A percentile compares a stretch with the other conserved stretches of the same genome.
Conservation (phyloP, 2,329 filamentous ascomycete species). For the Fusarium stilboides region DNA sequence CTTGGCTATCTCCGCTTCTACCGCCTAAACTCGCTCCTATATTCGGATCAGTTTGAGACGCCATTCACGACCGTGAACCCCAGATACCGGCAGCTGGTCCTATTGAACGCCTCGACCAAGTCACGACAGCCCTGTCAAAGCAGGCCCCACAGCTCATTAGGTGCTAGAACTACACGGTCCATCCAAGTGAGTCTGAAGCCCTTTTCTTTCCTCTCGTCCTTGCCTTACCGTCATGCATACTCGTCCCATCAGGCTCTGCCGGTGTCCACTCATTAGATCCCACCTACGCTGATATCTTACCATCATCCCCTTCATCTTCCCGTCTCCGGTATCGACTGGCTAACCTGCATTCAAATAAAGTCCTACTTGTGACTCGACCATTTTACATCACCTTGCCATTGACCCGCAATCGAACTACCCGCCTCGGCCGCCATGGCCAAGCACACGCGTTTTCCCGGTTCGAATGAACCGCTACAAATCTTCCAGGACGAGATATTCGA, state of each 20-base stretch:
- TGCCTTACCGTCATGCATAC: conserved; percentile 48
- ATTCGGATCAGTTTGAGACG: conserved; percentile 32
- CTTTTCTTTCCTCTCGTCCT: conserved; percentile 40
- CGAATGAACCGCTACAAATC: conserved; percentile 65
- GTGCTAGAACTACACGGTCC: conserved; percentile 44
- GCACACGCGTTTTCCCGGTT: conserved; percentile 63
- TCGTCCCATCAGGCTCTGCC: conserved; percentile 46
- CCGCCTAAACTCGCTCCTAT: conserved; percentile 41
- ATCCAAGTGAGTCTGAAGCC: conserved; percentile 46
- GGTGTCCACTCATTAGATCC: conserved; percentile 45
- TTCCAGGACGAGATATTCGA: conserved; percentile 68
- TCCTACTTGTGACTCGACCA: conserved; percentile 28
- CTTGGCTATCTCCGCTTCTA: conserved; percentile 31
- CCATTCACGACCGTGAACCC: conserved; percentile 36
- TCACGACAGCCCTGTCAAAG: conserved; percentile 49
- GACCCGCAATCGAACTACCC: conserved; percentile 33
- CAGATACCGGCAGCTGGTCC: conserved; percentile 42
- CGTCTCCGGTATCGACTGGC: conserved; percentile 41
- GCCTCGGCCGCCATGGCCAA: conserved; percentile 67
- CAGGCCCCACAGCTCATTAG: conserved; percentile 48
- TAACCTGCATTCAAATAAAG: conserved; percentile 40
- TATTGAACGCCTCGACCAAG: conserved; percentile 47
- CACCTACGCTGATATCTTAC: conserved; percentile 41
- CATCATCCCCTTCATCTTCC: conserved; percentile 40
- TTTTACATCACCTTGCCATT: conserved; percentile 24